Evolutionary conservation across 129 eudicot species (phyloP).

Genomic region (Helianthus tuberosus): DNA sequence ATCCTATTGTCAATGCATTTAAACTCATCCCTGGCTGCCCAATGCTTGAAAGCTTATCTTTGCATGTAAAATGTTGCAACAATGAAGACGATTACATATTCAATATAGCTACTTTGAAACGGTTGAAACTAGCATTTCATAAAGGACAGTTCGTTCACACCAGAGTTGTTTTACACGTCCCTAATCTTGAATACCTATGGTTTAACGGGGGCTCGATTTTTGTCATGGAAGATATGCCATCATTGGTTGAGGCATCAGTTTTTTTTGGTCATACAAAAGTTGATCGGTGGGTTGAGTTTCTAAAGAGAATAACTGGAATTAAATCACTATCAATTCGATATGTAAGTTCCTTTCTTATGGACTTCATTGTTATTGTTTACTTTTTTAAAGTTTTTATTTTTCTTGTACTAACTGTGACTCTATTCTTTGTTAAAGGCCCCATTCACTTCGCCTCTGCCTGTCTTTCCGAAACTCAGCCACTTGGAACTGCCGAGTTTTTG

Average conservation of each 20-base stretch:
- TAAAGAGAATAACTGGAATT: not conserved
- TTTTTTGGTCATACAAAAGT: too few relatives aligned
- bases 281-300: not conserved
- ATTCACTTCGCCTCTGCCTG: too few relatives aligned
- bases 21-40: slow-evolving; percentile 6
- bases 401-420: not conserved
- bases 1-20: not conserved
- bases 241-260: not conserved
- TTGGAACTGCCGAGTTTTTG: too few relatives aligned
- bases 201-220: not conserved
- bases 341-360: not conserved
- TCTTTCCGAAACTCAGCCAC: too few relatives aligned
- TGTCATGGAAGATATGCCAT: slow-evolving; percentile 10
- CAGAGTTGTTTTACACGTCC: not conserved
- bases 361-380: too few relatives aligned
- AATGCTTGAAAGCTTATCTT: slow-evolving; percentile 19
- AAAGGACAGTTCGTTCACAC: not conserved
- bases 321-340: not conserved
- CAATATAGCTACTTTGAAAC: slow-evolving; percentile 20
- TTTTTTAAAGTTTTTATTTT: not conserved
- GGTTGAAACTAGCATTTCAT: not conserved
- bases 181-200: slow-evolving; percentile 27
- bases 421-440: not conserved
- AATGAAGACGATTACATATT: not conserved
- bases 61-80: not conserved